Base-by-base conservation (phyloP, 106 monocot genomes). In the Alisma plantagoaquatica region DNA sequence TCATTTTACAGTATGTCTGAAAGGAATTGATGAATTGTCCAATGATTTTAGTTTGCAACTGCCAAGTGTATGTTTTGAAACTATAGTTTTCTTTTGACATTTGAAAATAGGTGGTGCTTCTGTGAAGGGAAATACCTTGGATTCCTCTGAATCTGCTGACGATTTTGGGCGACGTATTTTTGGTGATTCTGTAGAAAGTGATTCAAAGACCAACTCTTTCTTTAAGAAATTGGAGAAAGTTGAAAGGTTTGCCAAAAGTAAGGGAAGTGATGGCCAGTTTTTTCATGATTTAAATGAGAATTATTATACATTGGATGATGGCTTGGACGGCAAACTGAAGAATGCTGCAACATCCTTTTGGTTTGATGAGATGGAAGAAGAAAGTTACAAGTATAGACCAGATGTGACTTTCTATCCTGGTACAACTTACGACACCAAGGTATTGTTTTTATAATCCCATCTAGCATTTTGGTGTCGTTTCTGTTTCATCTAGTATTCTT, bases 351-450 rank as follows among this genome's bases (percentile, higher is more conserved):
- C 57, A 10, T 58, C 41, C 17, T 33, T 32, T n/a, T 8, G 23
- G 12, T 38, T 26, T 2, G 57, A 58, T 8, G 57, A 58, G 24
- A 42, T 58, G 22, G 27, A 41, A 38, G 57, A 58, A 15, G 57
- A 58, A 5, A 41, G 43, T 27, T 58, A 58, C 41, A 38, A 33
- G 14, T 58, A 38, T 42, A 32, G 57, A 27, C 57, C 57, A 5
- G 57, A 58, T 35, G 57, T 58, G 19, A 58, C 20, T 12, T 58
- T 58, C 41, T 23, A 26, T n/a, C 57, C 57, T 14, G 57, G 57
- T 16, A 58, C 41, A 42, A 58, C 57, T 4, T 58, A 58, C 23
- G 35, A 58, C 23, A 3, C 43, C 43, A 27, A 41, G 57, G 57
- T 38, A 27, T 23, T 23, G 23, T 24, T 48, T 10, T 23, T 21